phyloP scores from a whole-genome alignment of 208 protist genomes.

The Trypanosomatidae sp. region DNA sequence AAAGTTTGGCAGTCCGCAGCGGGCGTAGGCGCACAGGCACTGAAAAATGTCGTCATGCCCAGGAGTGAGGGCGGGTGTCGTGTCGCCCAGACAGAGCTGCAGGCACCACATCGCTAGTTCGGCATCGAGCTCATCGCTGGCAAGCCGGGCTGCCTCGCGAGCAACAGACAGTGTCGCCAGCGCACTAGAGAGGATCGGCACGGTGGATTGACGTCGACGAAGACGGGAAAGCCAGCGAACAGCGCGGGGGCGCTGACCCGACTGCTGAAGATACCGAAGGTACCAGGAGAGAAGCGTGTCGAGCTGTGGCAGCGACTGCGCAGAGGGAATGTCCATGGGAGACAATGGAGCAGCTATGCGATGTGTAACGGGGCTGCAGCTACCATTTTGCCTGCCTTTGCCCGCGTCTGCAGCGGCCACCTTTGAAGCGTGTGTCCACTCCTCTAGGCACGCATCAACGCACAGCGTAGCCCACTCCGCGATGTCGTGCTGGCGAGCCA shows the following conservation, averaged over 20 bases:
- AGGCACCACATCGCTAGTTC: constrained; percentile 42
- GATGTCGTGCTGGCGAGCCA: constrained; percentile 26
- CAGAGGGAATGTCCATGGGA: neutral
- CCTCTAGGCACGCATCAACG: constrained; percentile 24
- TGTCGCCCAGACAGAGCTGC: constrained; percentile 31
- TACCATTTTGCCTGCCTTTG: neutral
- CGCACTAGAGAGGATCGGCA: constrained; percentile 5
- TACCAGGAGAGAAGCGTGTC: constrained; percentile 23
- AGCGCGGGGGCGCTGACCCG: constrained; percentile 18
- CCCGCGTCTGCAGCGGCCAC: neutral
- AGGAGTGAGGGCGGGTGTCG: constrained; percentile 32
- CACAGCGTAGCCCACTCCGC: constrained; percentile 34
- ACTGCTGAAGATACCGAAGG: constrained; percentile 26
- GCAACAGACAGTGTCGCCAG: constrained; percentile 19
- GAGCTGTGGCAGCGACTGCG: constrained; percentile 19
- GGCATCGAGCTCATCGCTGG: constrained; percentile 18
- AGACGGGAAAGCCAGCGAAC: constrained; percentile 22
- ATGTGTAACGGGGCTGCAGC: neutral
- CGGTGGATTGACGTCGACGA: constrained; percentile 6
- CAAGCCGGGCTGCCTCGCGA: constrained; percentile 29
- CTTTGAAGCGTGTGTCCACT: constrained; percentile 6
- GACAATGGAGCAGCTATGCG: constrained; percentile 10
- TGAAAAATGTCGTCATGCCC: constrained; percentile 52
- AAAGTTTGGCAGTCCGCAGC: constrained; percentile 57
- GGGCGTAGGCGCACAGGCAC: constrained; percentile 62